Percentiles rank a stretch among this genome's conserved stretches.
Evolutionary conservation across 768 basidiomycete genomes (phyloP).

Genomic region (Saitozyma podzolica): DNA sequence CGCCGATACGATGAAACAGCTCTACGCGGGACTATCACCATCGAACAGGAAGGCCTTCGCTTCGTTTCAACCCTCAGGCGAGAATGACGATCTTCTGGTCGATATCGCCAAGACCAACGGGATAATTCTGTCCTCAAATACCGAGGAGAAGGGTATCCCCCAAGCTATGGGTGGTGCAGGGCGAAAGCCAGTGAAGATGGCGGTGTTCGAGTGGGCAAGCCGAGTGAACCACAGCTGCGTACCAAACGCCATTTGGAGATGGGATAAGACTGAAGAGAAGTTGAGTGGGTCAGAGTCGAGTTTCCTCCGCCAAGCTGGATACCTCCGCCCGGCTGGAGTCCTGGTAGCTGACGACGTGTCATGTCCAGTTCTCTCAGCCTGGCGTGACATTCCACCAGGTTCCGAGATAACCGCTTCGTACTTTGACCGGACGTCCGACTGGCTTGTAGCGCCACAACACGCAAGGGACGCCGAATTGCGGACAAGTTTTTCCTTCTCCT

Average conservation of each 20-base stretch:
- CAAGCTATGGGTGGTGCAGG: too few relatives aligned
- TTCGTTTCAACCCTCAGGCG: too few relatives aligned
- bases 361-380: background rate
- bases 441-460: background rate
- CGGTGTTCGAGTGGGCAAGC: background rate
- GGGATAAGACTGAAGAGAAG: background rate
- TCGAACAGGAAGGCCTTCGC: too few relatives aligned
- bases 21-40: too few relatives aligned
- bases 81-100: background rate
- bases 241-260: constrained; percentile 4
- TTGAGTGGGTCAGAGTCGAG: background rate
- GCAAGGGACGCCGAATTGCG: background rate
- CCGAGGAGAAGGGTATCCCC: too few relatives aligned
- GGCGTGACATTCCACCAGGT: background rate
- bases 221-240: constrained; percentile 5
- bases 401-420: background rate
- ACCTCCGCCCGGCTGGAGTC: background rate
- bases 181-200: background rate
- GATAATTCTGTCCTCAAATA: background rate
- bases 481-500: background rate
- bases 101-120: background rate
- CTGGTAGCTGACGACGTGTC: background rate
- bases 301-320: background rate
- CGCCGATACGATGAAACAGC: too few relatives aligned
- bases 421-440: background rate